These are phyloP conservation scores for Citrullus colocynthis DNA, from an alignment of 306 rosid species.

Conservation along the genomic window DNA sequence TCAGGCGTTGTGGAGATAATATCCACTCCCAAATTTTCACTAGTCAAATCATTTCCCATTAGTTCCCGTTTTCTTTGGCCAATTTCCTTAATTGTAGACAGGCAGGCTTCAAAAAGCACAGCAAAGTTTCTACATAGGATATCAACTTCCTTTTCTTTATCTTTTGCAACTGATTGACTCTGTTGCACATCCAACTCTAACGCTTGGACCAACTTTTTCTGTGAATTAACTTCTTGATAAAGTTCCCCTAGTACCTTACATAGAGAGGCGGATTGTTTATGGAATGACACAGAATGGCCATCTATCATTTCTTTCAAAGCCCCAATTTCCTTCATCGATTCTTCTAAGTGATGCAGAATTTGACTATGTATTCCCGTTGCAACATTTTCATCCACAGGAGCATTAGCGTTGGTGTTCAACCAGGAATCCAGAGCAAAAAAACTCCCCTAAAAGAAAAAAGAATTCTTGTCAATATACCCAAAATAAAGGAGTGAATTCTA, in stretches of 20 bases:
- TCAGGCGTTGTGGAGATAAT: conserved; percentile 6
- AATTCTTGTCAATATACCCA: conserved; percentile 2
- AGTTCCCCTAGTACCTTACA: conserved; percentile 29
- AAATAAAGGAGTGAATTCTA: too few species aligned
- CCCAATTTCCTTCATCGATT: conserved; percentile 32
- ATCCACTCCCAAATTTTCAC: conserved; percentile 16
- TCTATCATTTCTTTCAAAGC: conserved; percentile 41
- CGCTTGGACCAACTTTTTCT: conserved; percentile 43
- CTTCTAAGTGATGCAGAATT: conserved; percentile 41
- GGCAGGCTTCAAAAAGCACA: conserved; percentile 56
- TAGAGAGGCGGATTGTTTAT: conserved; percentile 34
- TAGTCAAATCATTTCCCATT: conserved; percentile 32
- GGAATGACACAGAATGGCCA: conserved; percentile 37
- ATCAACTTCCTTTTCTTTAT: conserved; percentile 43
- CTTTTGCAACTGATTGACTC: conserved; percentile 18
- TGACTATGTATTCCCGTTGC: conserved; percentile 20
- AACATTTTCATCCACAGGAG: conserved; percentile 29
- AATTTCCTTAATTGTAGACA: conserved; percentile 36
- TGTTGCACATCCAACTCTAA: conserved; percentile 36
- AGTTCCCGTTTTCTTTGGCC: conserved; percentile 51
- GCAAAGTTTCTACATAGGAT: conserved; percentile 37
- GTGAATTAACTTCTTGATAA: conserved; percentile 48
- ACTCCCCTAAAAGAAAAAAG: conserved; percentile 30
- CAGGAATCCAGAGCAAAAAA: conserved; percentile 27
- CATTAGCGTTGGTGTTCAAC: conserved; percentile 31